phyloP scores from a whole-genome alignment of 2,329 filamentous ascomycete species.

The Apiospora koreana region DNA sequence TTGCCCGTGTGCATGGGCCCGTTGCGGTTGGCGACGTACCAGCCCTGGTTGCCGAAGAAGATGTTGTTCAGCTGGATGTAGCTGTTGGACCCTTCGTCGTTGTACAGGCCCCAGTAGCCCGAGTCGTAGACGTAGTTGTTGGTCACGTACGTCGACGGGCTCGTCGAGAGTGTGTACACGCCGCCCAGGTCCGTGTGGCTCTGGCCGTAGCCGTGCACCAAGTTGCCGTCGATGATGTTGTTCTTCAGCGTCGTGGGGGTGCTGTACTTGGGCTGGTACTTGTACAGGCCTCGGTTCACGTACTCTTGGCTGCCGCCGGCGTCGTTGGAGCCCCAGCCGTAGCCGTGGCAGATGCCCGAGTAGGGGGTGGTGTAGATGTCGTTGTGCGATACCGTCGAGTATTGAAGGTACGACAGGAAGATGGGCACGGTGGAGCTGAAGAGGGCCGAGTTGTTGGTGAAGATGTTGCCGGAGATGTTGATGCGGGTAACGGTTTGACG shows the following conservation, averaged over 20 bases:
- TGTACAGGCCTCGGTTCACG: conserved; percentile 8
- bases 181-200: conserved; percentile 6
- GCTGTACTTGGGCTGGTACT: conserved; percentile 7
- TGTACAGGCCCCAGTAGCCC: conserved; percentile 1
- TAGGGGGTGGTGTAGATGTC: not conserved
- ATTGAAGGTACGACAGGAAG: not conserved
- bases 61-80: not conserved
- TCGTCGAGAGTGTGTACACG: conserved; percentile 6
- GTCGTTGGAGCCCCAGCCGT: conserved; percentile 9
- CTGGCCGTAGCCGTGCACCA: not conserved
- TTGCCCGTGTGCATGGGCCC: conserved; percentile 9
- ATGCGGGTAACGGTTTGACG: not conserved
- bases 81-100: conserved; percentile 2
- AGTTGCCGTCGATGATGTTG: conserved; percentile 7
- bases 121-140: conserved; percentile 11
- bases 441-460: conserved; percentile 8
- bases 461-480: conserved; percentile 8
- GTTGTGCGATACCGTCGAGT: not conserved
- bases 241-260: not conserved
- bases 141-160: not conserved
- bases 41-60: not conserved
- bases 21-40: conserved; percentile 1
- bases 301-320: conserved; percentile 7
- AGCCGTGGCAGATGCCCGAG: conserved; percentile 5
- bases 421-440: conserved; percentile 10